Conservation (phyloP, 495 filamentous ascomycete species). For the Aspergillus sclerotioniger region DNA sequence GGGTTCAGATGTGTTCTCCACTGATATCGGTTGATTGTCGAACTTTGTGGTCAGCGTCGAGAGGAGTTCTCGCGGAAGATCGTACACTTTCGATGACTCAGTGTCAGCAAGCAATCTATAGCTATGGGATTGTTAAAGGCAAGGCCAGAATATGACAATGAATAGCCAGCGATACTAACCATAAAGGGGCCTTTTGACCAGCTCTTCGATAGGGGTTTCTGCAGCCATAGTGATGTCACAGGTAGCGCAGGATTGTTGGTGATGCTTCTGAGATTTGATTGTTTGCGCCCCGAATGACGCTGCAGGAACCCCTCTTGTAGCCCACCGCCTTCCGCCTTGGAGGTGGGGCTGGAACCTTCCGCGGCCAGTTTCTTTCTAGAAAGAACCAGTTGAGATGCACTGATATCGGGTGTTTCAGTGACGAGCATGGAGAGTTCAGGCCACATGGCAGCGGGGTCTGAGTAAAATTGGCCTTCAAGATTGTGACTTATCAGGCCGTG, state of each 20-base stretch:
- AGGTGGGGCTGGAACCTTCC: not conserved
- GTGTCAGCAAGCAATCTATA: constrained; percentile 21
- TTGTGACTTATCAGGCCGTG: too few species aligned
- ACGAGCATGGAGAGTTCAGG: too few species aligned
- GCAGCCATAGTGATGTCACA: constrained; percentile 17
- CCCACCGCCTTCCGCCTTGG: not conserved
- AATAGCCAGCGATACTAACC: constrained; percentile 37
- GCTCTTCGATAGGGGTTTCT: constrained; percentile 38
- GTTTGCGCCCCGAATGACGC: not conserved
- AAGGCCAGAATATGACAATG: constrained; percentile 8
- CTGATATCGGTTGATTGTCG: constrained; percentile 31
- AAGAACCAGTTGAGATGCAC: too few species aligned
- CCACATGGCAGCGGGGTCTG: too few species aligned
- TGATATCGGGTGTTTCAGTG: too few species aligned
- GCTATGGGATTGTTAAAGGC: not conserved
- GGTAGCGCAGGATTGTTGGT: not conserved
- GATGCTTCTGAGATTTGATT: not conserved
- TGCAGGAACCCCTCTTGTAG: not conserved
- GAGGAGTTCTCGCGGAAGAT: constrained; percentile 78
- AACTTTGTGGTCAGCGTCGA: constrained; percentile 62
- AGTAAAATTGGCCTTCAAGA: too few species aligned
- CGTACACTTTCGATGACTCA: constrained; percentile 62
- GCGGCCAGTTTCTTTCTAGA: not conserved
- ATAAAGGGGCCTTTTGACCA: constrained; percentile 64
- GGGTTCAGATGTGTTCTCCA: constrained; percentile 22